These are phyloP conservation scores for Xylariomycetidae sp. DNA, from an alignment of 2,329 filamentous ascomycete genomes.

Conservation along the genomic window DNA sequence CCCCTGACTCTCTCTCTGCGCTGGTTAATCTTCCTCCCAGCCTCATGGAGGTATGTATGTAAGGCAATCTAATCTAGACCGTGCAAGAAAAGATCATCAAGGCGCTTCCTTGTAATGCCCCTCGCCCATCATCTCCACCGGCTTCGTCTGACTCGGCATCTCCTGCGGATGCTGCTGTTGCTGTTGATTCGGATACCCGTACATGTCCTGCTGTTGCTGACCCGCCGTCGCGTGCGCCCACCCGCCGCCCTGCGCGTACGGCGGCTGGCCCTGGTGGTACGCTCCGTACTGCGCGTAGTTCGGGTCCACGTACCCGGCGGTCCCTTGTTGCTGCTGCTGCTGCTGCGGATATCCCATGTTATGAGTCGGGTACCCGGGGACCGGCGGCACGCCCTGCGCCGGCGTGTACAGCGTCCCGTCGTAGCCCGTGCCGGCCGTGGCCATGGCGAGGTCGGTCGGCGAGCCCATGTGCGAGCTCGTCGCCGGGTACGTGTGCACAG, in stretches of 20 bases:
- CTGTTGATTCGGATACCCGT: slow-evolving; percentile 2
- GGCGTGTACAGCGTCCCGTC: slow-evolving; percentile 1
- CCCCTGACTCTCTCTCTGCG: no score
- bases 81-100: slow-evolving; percentile 5
- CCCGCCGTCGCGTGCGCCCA: background rate
- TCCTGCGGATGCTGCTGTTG: slow-evolving; percentile 22
- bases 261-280: no score
- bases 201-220: background rate
- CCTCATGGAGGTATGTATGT: no score
- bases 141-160: slow-evolving; percentile 25
- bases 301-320: slow-evolving; percentile 1
- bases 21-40: no score
- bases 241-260: slow-evolving; percentile 4
- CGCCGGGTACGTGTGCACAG: slow-evolving; percentile 2
- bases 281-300: slow-evolving; percentile 5
- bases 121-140: slow-evolving; percentile 32
- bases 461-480: no score
- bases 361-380: no score
- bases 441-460: slow-evolving; percentile 1
- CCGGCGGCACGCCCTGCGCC: no score
- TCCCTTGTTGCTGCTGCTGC: slow-evolving; percentile 1
- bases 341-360: slow-evolving; percentile 6
- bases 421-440: background rate
- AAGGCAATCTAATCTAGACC: no score
- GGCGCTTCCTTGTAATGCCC: slow-evolving; percentile 25